phyloP scores from a whole-genome alignment of 331 rosid species.

The Quercus tomentella region DNA sequence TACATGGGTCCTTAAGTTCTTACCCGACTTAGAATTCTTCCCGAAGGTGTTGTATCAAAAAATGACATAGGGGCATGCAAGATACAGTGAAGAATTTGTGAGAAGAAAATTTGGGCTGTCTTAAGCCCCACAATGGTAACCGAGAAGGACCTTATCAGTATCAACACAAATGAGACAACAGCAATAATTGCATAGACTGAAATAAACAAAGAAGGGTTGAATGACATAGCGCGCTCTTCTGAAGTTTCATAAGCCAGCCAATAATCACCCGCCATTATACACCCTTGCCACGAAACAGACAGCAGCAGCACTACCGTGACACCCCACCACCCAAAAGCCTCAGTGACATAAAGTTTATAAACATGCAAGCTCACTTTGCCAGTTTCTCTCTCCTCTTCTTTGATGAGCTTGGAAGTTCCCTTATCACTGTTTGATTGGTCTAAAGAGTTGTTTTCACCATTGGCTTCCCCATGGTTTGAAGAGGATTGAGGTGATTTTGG shows the following conservation, averaged over 20 bases:
- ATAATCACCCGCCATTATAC: constrained; percentile 67
- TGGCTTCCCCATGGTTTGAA: constrained; percentile 28
- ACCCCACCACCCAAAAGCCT: constrained; percentile 85
- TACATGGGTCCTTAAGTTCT: constrained; percentile 11
- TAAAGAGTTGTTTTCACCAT: constrained; percentile 44
- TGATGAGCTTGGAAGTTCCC: constrained; percentile 69
- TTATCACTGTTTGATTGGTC: constrained; percentile 45
- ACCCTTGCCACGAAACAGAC: constrained; percentile 60
- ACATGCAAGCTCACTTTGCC: constrained; percentile 64
- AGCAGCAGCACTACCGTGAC: constrained; percentile 34
- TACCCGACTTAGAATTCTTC: constrained; percentile 87
- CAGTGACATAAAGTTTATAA: constrained; percentile 72
- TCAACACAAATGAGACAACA: constrained; percentile 32
- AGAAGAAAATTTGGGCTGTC: constrained; percentile 72
- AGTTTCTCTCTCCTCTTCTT: constrained; percentile 85
- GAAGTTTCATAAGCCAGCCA: constrained; percentile 88
- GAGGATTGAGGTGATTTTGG: constrained; percentile 28
- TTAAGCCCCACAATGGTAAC: constrained; percentile 50
- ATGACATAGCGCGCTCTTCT: constrained; percentile 39
- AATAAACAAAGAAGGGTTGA: constrained; percentile 53
- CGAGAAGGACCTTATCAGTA: constrained; percentile 41
- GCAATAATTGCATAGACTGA: constrained; percentile 48
- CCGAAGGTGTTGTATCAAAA: constrained; percentile 94
- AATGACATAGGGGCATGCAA: constrained; percentile 95
- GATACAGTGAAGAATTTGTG: constrained; percentile 64